Percentiles rank a stretch among this genome's conserved stretches.
These are phyloP conservation scores for Achaetomiella virescens DNA, from an alignment of 495 filamentous ascomycete species.

Conservation along the genomic window DNA sequence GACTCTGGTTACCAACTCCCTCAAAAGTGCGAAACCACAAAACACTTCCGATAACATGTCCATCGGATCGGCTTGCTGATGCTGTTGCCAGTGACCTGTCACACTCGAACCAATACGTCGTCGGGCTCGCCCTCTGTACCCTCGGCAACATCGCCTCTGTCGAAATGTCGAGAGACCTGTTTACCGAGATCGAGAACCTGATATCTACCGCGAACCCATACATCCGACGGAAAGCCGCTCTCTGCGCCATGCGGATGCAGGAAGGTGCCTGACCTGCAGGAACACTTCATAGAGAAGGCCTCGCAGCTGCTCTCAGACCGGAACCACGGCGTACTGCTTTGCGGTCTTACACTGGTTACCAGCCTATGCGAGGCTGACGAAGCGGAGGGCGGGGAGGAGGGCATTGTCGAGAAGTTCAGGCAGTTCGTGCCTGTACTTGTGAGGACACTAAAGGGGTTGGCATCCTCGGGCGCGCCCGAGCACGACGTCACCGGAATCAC, in stretches of 20 bases:
- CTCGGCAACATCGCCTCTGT: slow-evolving; percentile 95
- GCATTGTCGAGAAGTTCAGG: slow-evolving; percentile 81
- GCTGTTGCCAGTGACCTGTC: slow-evolving; percentile 68
- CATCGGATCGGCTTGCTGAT: slow-evolving; percentile 19
- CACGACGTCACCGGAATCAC: slow-evolving; percentile 98
- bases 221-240: slow-evolving; percentile 89
- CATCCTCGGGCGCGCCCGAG: slow-evolving; percentile 90
- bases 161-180: slow-evolving; percentile 98
- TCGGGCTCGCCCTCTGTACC: slow-evolving; percentile 90
- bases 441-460: slow-evolving; percentile 80
- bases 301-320: slow-evolving; percentile 78
- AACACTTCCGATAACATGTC: neutral
- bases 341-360: slow-evolving; percentile 82
- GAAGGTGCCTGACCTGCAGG: slow-evolving; percentile 94
- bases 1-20: slow-evolving; percentile 92
- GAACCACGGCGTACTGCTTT: slow-evolving; percentile 92
- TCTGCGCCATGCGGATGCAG: slow-evolving; percentile 99
- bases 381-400: slow-evolving; percentile 75
- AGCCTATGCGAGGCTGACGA: slow-evolving; percentile 94
- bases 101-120: slow-evolving; percentile 97
- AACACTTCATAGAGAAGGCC: slow-evolving; percentile 93
- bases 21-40: slow-evolving; percentile 72
- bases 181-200: slow-evolving; percentile 86
- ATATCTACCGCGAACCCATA: slow-evolving; percentile 92
- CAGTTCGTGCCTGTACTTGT: slow-evolving; percentile 75